Percentiles rank a stretch among this genome's conserved stretches.
phyloP scores from a whole-genome alignment of 768 basidiomycete genomes.

The Trametes cingulata region DNA sequence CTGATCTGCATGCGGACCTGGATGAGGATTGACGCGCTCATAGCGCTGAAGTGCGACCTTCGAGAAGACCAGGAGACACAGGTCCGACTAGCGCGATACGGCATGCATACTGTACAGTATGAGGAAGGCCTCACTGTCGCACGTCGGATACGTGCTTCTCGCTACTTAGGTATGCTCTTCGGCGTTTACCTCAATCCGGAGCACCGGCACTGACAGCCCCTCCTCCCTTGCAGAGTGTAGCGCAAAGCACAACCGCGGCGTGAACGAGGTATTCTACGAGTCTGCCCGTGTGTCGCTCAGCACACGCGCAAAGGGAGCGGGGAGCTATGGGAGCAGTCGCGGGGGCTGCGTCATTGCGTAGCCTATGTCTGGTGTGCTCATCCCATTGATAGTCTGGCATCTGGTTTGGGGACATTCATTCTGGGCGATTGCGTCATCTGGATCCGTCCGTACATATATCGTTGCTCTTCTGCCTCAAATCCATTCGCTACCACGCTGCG shows the following conservation, averaged over 20 bases:
- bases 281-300: conserved; percentile 83
- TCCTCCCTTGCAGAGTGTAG: conserved; percentile 73
- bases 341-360: conserved; percentile 50
- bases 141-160: conserved; percentile 86
- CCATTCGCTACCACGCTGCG: neutral
- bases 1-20: neutral
- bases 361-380: neutral
- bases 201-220: neutral
- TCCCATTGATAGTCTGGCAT: neutral
- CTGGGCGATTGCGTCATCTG: conserved; percentile 17
- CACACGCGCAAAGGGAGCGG: conserved; percentile 67
- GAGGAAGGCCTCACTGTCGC: conserved; percentile 90
- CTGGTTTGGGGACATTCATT: neutral
- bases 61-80: conserved; percentile 76
- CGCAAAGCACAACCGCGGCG: conserved; percentile 95
- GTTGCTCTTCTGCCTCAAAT: neutral
- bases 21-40: neutral
- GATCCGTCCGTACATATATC: neutral
- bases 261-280: conserved; percentile 91
- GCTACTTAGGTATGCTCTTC: conserved; percentile 80
- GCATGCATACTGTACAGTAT: conserved; percentile 78
- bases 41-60: conserved; percentile 95
- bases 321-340: conserved; percentile 34
- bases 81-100: conserved; percentile 72
- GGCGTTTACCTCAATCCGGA: neutral